A percentile compares a stretch with the other conserved stretches of the same genome.
Conservation (phyloP, 495 filamentous ascomycete genomes). For the Podospora fimiseda region DNA sequence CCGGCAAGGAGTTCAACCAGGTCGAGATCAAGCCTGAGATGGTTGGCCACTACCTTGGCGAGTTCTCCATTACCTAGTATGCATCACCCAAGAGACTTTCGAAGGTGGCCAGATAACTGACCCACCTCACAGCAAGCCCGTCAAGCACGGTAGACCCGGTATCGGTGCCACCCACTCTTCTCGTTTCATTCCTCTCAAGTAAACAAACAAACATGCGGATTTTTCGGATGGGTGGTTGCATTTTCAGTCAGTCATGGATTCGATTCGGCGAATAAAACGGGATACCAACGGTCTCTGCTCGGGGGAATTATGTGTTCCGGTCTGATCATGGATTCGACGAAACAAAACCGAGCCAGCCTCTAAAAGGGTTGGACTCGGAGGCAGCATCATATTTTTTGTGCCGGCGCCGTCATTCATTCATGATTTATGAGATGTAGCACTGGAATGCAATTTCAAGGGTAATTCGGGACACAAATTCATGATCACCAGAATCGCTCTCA, state of each 20-base stretch:
- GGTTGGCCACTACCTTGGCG: slow-evolving; percentile 98
- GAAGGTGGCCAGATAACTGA: slow-evolving; percentile 27
- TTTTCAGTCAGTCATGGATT: slow-evolving; percentile 38
- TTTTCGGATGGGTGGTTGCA: slow-evolving; percentile 32
- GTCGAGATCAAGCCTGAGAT: slow-evolving; percentile 99
- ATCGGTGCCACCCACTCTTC: slow-evolving; percentile 99
- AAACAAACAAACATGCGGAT: slow-evolving; percentile 56
- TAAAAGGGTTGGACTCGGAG: slow-evolving; percentile 29
- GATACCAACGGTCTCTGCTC: no score
- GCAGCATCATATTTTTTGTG: slow-evolving; percentile 23
- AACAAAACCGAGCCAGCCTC: no score
- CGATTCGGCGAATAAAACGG: no score
- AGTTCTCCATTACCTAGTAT: slow-evolving; percentile 99
- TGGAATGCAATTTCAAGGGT: slow-evolving; percentile 24
- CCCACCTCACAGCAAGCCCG: slow-evolving; percentile 73
- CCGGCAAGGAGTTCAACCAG: slow-evolving; percentile 99
- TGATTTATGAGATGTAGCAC: slow-evolving; percentile 23
- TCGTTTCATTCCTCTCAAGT: slow-evolving; percentile 99
- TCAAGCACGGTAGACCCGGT: slow-evolving; percentile 99
- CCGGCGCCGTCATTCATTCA: slow-evolving; percentile 27
- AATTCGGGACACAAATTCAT: slow-evolving; percentile 14
- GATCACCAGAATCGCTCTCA: no score
- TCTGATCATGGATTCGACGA: no score
- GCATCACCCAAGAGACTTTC: slow-evolving; percentile 29
- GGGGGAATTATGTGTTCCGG: no score